A percentile compares a stretch with the other conserved stretches of the same genome.
These are phyloP conservation scores for Aureobasidium musti DNA, from an alignment of 2,329 filamentous ascomycete species.

Conservation along the genomic window DNA sequence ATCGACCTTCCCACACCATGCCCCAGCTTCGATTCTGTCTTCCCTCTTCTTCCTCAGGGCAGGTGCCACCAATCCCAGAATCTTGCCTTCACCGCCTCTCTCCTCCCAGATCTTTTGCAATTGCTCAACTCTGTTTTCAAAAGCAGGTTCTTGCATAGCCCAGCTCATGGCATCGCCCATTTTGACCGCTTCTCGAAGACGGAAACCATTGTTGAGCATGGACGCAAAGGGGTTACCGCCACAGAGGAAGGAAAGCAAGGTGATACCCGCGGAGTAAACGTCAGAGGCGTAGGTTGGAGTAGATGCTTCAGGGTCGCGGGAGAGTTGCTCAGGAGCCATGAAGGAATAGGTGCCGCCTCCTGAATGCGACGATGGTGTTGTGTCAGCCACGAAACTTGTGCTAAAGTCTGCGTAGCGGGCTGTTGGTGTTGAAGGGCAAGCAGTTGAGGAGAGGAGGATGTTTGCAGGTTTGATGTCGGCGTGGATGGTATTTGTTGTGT, in stretches of 20 bases:
- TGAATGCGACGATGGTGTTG: slow-evolving; percentile 38
- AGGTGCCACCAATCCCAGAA: slow-evolving; percentile 43
- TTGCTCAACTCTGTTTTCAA: slow-evolving; percentile 39
- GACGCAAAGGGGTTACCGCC: slow-evolving; percentile 47
- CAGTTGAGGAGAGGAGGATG: slow-evolving; percentile 44
- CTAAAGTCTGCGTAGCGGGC: slow-evolving; percentile 50
- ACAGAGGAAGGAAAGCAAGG: slow-evolving; percentile 47
- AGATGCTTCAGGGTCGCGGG: slow-evolving; percentile 36
- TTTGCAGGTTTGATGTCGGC: slow-evolving; percentile 54
- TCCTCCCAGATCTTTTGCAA: slow-evolving; percentile 38
- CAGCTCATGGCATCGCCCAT: slow-evolving; percentile 47
- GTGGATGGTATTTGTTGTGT: slow-evolving; percentile 43
- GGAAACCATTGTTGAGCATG: slow-evolving; percentile 46
- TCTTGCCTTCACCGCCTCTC: slow-evolving; percentile 34
- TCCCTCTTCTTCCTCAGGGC: slow-evolving; percentile 44
- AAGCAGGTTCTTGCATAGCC: slow-evolving; percentile 43
- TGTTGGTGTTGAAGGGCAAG: slow-evolving; percentile 31
- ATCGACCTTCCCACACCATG: slow-evolving; percentile 32
- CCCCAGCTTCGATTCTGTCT: slow-evolving; percentile 37
- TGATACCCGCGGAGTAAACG: slow-evolving; percentile 51
- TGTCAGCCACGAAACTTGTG: slow-evolving; percentile 47
- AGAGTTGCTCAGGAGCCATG: slow-evolving; percentile 43
- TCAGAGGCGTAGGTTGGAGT: slow-evolving; percentile 44
- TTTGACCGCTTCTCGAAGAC: slow-evolving; percentile 50
- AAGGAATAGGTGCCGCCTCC: slow-evolving; percentile 50